A percentile compares a stretch with the other conserved stretches of the same genome.
phyloP scores from a whole-genome alignment of 129 eudicot species.

The Flaveria brownii region DNA sequence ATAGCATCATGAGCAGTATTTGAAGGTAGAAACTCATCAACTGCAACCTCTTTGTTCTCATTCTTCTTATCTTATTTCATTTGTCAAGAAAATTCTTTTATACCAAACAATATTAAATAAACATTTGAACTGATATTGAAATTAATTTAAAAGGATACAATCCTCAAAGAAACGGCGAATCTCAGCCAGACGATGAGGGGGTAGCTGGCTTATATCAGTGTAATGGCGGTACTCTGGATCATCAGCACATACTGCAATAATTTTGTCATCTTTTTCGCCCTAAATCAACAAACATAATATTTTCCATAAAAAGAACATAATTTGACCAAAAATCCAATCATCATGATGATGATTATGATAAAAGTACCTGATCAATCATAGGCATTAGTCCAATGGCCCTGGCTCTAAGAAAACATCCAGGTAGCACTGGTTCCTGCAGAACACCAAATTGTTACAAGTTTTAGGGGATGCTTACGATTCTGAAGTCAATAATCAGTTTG shows the following conservation, averaged over 20 bases:
- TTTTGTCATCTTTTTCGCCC: conserved; percentile 82
- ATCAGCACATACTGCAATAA: conserved; percentile 78
- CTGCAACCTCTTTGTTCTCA: conserved; percentile 83
- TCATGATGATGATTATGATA: conserved; percentile 3
- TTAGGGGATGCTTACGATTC: neutral
- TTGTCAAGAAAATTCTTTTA: conserved; percentile 23
- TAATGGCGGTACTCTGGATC: conserved; percentile 74
- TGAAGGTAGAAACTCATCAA: conserved; percentile 65
- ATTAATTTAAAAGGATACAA: conserved; percentile 47
- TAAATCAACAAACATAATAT: conserved; percentile 16
- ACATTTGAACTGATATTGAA: neutral
- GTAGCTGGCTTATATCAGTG: conserved; percentile 64
- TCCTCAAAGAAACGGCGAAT: conserved; percentile 80
- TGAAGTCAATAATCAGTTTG: neutral
- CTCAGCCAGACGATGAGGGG: conserved; percentile 78
- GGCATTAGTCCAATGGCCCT: conserved; percentile 74
- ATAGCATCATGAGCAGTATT: conserved; percentile 54
- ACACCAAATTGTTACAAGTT: conserved; percentile 11
- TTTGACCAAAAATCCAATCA: neutral
- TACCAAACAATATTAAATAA: no score
- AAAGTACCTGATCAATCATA: conserved; percentile 78
- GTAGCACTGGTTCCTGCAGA: conserved; percentile 70
- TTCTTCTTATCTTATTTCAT: conserved; percentile 67
- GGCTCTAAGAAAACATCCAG: conserved; percentile 76
- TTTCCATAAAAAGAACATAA: neutral